These are phyloP conservation scores for Globisporangium alternatum DNA, from an alignment of 352 stramenopile genomes.

Conservation along the genomic window DNA sequence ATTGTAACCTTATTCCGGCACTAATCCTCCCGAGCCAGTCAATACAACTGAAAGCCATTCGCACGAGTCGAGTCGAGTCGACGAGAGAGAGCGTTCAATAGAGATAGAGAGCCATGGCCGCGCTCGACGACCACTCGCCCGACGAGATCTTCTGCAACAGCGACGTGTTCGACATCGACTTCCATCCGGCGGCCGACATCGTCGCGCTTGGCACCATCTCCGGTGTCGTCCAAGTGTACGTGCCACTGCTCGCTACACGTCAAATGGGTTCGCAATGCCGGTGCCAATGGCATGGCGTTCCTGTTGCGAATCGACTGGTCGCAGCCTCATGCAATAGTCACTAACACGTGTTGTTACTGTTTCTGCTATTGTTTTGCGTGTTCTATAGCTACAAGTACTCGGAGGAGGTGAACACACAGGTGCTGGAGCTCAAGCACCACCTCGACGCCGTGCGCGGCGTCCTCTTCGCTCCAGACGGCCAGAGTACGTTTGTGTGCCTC, in stretches of 20 bases:
- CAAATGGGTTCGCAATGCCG: slow-evolving; percentile 7
- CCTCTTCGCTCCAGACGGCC: slow-evolving; percentile 73
- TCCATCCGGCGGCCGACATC: slow-evolving; percentile 71
- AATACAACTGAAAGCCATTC: slow-evolving; percentile 16
- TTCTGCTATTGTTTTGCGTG: not conserved
- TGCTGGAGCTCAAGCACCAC: slow-evolving; percentile 76
- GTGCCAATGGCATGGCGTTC: not conserved
- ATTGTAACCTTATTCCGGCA: too few relatives aligned
- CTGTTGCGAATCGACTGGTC: not conserved
- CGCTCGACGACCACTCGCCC: slow-evolving; percentile 72
- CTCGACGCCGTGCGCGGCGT: slow-evolving; percentile 66
- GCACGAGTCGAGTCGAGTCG: not conserved
- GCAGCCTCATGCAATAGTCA: not conserved
- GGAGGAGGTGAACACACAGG: slow-evolving; percentile 60
- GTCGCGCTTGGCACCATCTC: slow-evolving; percentile 72
- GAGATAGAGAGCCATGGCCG: slow-evolving; percentile 34
- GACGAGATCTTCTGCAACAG: slow-evolving; percentile 72
- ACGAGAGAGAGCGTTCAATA: not conserved
- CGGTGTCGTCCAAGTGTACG: slow-evolving; percentile 81
- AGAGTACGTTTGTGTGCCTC: slow-evolving; percentile 37
- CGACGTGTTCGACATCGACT: slow-evolving; percentile 86
- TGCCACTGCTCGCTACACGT: not conserved
- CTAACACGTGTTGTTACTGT: not conserved
- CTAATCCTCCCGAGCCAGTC: slow-evolving; percentile 19
- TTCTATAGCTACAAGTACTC: slow-evolving; percentile 72